Evolutionary conservation across 495 filamentous ascomycete genomes (phyloP).

Genomic region (Monascus purpureus): DNA sequence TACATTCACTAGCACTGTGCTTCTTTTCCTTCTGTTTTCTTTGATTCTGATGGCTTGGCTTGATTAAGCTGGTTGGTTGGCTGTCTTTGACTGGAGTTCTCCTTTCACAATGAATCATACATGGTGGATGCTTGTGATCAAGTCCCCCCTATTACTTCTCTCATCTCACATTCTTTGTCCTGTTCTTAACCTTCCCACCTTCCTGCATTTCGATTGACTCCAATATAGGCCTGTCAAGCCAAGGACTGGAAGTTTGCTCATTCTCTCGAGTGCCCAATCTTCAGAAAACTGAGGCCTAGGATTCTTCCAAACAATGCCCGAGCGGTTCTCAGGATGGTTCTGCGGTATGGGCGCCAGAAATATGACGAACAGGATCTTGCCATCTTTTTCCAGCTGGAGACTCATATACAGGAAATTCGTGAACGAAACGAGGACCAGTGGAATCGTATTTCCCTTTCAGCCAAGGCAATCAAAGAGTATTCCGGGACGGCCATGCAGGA

Average conservation of each 20-base stretch:
- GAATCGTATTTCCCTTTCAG: constrained; percentile 36
- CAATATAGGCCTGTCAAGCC: constrained; percentile 43
- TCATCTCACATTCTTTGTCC: no score
- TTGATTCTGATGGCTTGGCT: no score
- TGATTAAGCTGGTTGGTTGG: no score
- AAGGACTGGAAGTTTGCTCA: constrained; percentile 47
- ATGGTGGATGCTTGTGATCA: no score
- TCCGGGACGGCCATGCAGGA: constrained; percentile 28
- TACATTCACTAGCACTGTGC: neutral
- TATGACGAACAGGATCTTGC: constrained; percentile 23
- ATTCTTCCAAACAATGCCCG: constrained; percentile 43
- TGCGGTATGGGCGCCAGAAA: constrained; percentile 21
- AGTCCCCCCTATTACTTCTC: no score
- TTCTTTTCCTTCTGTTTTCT: no score
- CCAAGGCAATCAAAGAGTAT: constrained; percentile 39
- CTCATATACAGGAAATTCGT: constrained; percentile 32
- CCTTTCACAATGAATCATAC: no score
- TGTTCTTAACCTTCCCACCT: no score
- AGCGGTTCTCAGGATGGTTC: constrained; percentile 38
- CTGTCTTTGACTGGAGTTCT: no score
- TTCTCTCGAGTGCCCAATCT: constrained; percentile 45
- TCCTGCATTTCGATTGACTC: no score
- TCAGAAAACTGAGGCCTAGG: constrained; percentile 28
- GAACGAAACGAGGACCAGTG: constrained; percentile 19
- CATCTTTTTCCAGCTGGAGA: constrained; percentile 29